A percentile compares a stretch with the other conserved stretches of the same genome.
These are phyloP conservation scores for Calonectria hongkongensis DNA, from an alignment of 2,329 filamentous ascomycete species.

Conservation along the genomic window DNA sequence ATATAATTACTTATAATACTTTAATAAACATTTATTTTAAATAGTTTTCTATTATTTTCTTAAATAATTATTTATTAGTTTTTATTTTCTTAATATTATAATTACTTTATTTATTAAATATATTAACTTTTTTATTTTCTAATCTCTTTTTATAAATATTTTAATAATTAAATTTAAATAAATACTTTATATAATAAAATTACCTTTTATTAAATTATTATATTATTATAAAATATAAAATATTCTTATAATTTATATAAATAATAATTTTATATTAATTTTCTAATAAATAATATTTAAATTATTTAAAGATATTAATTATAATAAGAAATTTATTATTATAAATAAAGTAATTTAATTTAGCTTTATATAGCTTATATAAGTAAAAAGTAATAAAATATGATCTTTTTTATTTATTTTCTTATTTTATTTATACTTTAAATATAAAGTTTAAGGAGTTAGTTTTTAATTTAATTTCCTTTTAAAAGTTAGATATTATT, in stretches of 20 bases:
- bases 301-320: too few relatives aligned
- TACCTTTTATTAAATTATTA: slow-evolving; percentile 44
- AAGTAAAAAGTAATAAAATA: slow-evolving; percentile 20
- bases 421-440: slow-evolving; percentile 37
- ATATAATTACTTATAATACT: too few relatives aligned
- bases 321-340: too few relatives aligned
- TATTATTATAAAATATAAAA: slow-evolving; percentile 35
- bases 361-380: too few relatives aligned
- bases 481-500: slow-evolving; percentile 32
- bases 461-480: slow-evolving; percentile 37
- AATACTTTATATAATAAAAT: slow-evolving; percentile 44
- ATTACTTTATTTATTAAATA: slow-evolving; percentile 29
- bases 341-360: too few relatives aligned
- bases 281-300: too few relatives aligned
- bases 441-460: slow-evolving; percentile 33
- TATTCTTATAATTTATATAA: too few relatives aligned
- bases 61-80: not conserved
- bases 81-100: slow-evolving; percentile 33
- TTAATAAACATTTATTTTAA: too few relatives aligned
- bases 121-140: slow-evolving; percentile 38
- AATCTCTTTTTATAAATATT: slow-evolving; percentile 25
- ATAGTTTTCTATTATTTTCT: too few relatives aligned
- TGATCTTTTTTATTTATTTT: slow-evolving; percentile 48
- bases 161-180: slow-evolving; percentile 38
- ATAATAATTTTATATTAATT: too few relatives aligned